Evolutionary conservation across 495 filamentous ascomycete species (phyloP), one percentile per base, ranked within the genome.

Genomic region (Diplogelasinospora grovesii): DNA sequence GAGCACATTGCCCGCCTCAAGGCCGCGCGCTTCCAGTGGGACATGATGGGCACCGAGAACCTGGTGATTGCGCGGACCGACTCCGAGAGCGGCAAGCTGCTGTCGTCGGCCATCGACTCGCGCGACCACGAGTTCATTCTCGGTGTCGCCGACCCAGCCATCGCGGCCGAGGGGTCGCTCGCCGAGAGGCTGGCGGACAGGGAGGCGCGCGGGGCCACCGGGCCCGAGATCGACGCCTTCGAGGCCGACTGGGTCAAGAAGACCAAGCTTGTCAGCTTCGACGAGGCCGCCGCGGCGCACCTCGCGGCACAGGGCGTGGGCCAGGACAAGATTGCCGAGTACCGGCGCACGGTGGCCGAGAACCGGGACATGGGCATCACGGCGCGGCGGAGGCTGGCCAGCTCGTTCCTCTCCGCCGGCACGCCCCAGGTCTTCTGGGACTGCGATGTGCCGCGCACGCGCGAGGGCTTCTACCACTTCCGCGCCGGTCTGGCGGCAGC

Each of bases 381-480:
- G 4, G 74, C 79, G 33, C 83, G 92, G 8, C 79, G 87, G 19
- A 73, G 67, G 24, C 62, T 95, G 3, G 87, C 88, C 21, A 70
- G 66, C 22, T 57, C 76, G 42, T 71, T 82, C 53, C 71, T 79
- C n/a, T 50, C 56, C 8, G 45, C 33, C 16, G 63, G 13, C 28
- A 65, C 23, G 21, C 20, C 11, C 4, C 81, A 85, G 1, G 73
- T 95, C 8, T 70, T 75, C 59, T 98, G 89, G 73, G 81, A 75
- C 52, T 96, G 89, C 77, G 89, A 96, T 59, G 82, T 83, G 31
- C 92, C 92, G 0, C 85, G 92, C 36, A 98, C 92, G 2, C 77
- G 92, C 22, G 92, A 98, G 57, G 92, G 92, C 24, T 92, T 83
- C 73, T 97, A 96, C 70, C 92, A 98, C 66, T 96, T 93, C 74